A percentile compares a stretch with the other conserved stretches of the same genome.
These are phyloP conservation scores for Beta vulgaris DNA, from an alignment of 148 eudicot genomes.

Conservation along the genomic window DNA sequence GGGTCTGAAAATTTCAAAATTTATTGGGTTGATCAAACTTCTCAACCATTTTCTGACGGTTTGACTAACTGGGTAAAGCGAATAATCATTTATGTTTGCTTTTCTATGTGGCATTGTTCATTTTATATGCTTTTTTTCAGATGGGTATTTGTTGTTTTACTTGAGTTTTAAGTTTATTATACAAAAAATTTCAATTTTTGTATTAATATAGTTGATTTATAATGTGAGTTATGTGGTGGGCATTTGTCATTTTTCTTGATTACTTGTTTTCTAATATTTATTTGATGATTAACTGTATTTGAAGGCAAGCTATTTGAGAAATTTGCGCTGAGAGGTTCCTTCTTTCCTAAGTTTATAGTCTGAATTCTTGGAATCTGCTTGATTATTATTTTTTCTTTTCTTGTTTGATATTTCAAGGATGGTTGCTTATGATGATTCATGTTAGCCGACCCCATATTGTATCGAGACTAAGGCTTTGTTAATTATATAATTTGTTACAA, in stretches of 20 bases:
- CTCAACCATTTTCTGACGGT: background rate
- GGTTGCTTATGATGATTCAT: no score
- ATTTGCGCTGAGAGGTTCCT: conserved; percentile 4
- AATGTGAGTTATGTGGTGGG: background rate
- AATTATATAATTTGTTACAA: no score
- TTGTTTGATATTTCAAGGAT: no score
- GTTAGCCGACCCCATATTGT: no score
- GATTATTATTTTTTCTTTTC: no score
- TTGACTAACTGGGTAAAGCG: conserved; percentile 7
- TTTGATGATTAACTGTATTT: background rate
- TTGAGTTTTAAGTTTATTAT: conserved; percentile 7
- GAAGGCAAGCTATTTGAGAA: background rate
- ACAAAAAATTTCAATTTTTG: background rate
- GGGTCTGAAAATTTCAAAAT: background rate
- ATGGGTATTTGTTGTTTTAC: conserved; percentile 25
- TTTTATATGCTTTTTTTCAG: conserved; percentile 4
- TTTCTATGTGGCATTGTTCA: conserved; percentile 22
- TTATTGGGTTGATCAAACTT: conserved; percentile 4
- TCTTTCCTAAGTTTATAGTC: background rate
- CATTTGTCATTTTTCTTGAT: background rate
- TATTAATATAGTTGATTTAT: background rate
- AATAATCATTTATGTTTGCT: background rate
- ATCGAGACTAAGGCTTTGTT: no score
- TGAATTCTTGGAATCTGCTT: no score
- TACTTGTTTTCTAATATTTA: background rate